These are phyloP conservation scores for Gyrodon lividus DNA, from an alignment of 768 basidiomycete genomes.

Conservation along the genomic window DNA sequence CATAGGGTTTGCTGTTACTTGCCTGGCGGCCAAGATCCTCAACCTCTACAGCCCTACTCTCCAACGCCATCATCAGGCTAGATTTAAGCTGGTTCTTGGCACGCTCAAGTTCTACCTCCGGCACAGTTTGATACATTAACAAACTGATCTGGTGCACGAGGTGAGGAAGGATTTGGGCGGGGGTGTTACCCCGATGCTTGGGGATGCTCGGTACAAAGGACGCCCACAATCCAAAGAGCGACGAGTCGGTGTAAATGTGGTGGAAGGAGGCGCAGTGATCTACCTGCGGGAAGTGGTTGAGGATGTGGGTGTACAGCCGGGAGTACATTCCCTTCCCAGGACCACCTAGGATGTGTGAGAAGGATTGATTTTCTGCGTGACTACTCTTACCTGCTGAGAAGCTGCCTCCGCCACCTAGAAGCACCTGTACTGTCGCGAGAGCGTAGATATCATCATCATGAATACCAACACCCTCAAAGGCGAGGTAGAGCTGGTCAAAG, in stretches of 20 bases:
- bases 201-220: slow-evolving; percentile 71
- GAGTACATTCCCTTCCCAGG: slow-evolving; percentile 99
- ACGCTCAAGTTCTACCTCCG: slow-evolving; percentile 68
- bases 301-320: slow-evolving; percentile 90
- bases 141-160: slow-evolving; percentile 86
- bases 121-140: slow-evolving; percentile 68
- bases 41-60: slow-evolving; percentile 80
- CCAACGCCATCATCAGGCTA: slow-evolving; percentile 90
- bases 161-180: slow-evolving; percentile 74
- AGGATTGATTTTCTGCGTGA: background rate
- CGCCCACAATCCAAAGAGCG: slow-evolving; percentile 89
- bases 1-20: slow-evolving; percentile 10
- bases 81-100: slow-evolving; percentile 97
- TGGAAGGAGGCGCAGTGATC: slow-evolving; percentile 98
- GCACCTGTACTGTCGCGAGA: slow-evolving; percentile 89
- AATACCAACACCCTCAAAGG: slow-evolving; percentile 88
- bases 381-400: slow-evolving; percentile 78
- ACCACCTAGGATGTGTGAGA: slow-evolving; percentile 54
- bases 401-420: slow-evolving; percentile 92
- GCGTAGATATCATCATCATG: slow-evolving; percentile 91
- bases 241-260: slow-evolving; percentile 94
- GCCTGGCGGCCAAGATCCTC: slow-evolving; percentile 92
- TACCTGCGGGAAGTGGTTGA: slow-evolving; percentile 90
- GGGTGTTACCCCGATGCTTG: slow-evolving; percentile 57
- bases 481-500: slow-evolving; percentile 92